Evolutionary conservation across 2,329 filamentous ascomycete species (phyloP).

Genomic region (Chaetomiaceae sp.): DNA sequence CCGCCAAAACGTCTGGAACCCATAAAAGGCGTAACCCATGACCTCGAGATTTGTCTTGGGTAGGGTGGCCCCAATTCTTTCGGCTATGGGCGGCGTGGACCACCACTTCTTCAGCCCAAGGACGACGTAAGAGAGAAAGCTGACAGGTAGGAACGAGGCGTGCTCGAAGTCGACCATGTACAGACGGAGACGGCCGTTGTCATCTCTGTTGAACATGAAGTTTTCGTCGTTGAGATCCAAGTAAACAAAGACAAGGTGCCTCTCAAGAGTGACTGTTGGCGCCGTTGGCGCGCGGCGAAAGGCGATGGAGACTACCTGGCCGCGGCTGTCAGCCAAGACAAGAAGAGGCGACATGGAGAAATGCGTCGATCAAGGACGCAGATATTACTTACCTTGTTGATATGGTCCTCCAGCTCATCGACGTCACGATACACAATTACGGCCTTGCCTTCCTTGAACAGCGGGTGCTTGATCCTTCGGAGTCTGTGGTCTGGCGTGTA

Average conservation of each 20-base stretch:
- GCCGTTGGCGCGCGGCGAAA: background rate
- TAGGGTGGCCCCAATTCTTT: too few relatives aligned
- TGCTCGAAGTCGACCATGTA: conserved; percentile 14
- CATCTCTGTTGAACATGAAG: conserved; percentile 9
- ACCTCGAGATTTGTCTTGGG: too few relatives aligned
- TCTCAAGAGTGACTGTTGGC: background rate
- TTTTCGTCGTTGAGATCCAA: conserved; percentile 12
- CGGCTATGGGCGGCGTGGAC: too few relatives aligned
- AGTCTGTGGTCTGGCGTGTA: background rate
- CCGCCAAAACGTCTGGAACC: too few relatives aligned
- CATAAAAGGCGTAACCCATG: too few relatives aligned
- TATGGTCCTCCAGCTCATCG: background rate
- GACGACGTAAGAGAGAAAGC: conserved; percentile 3
- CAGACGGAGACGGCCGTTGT: conserved; percentile 6
- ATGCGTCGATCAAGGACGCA: too few relatives aligned
- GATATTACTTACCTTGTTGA: background rate
- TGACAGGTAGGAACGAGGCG: conserved; percentile 10
- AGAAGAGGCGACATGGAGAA: too few relatives aligned
- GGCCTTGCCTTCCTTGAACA: background rate
- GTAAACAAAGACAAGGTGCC: conserved; percentile 5
- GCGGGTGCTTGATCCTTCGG: background rate
- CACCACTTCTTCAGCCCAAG: too few relatives aligned
- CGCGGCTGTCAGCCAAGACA: too few relatives aligned
- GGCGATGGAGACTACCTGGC: background rate
- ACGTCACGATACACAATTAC: background rate